Conservation (phyloP, 140 eudicot species). For the Cichorium intybus region DNA sequence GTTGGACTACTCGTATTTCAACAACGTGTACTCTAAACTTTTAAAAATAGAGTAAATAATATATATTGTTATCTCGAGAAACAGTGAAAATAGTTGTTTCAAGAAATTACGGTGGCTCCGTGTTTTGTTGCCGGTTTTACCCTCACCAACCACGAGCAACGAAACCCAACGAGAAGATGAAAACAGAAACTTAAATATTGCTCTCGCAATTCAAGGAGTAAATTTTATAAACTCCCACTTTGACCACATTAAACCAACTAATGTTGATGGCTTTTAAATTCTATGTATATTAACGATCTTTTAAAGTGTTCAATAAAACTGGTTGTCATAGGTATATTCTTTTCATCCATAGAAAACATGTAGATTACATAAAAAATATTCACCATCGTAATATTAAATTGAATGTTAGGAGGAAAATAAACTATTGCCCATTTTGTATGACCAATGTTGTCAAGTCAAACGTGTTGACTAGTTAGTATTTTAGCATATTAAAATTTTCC, state of each 20-base stretch:
- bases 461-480: too few species aligned
- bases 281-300: neutral
- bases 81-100: slow-evolving; percentile 9
- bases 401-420: too few species aligned
- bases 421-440: too few species aligned
- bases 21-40: too few species aligned
- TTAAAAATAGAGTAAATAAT: neutral
- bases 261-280: neutral
- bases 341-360: too few species aligned
- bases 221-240: neutral
- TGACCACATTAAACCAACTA: slow-evolving; percentile 2
- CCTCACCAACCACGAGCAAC: slow-evolving; percentile 16
- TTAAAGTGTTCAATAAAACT: too few species aligned
- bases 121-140: slow-evolving; percentile 36
- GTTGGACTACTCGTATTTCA: neutral
- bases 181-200: neutral
- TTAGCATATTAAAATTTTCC: too few species aligned
- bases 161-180: slow-evolving; percentile 23
- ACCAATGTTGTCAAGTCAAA: too few species aligned
- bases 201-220: slow-evolving; percentile 12
- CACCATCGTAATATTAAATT: too few species aligned
- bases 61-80: neutral
- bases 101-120: slow-evolving; percentile 37
- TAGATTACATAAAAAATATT: too few species aligned
- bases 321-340: too few species aligned